Conservation (phyloP, 2,329 filamentous ascomycete genomes). For the Aspergillus persii region DNA sequence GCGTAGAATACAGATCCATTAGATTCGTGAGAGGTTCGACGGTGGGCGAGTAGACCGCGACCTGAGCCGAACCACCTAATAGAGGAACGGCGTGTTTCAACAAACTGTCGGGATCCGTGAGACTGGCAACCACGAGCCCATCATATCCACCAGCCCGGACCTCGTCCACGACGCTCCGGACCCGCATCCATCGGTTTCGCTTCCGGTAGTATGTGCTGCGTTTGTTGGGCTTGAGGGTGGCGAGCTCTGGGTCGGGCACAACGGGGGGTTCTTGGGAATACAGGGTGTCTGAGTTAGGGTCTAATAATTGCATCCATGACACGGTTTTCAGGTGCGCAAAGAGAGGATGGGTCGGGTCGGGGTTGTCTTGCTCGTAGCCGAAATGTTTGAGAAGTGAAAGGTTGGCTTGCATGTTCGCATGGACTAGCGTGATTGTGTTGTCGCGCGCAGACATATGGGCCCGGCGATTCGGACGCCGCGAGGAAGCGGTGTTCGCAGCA, state of each 20-base stretch:
- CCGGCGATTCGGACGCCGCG: slow-evolving; percentile 15
- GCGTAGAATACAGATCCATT: slow-evolving; percentile 80
- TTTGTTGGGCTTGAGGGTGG: slow-evolving; percentile 74
- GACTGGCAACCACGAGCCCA: slow-evolving; percentile 76
- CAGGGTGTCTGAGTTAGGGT: slow-evolving; percentile 70
- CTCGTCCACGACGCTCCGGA: slow-evolving; percentile 69
- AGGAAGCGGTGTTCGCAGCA: slow-evolving; percentile 3
- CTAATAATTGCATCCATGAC: slow-evolving; percentile 87
- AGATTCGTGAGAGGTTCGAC: slow-evolving; percentile 76
- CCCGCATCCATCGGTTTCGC: slow-evolving; percentile 74
- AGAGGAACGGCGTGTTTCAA: slow-evolving; percentile 75
- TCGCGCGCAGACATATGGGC: slow-evolving; percentile 47
- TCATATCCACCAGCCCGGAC: slow-evolving; percentile 75
- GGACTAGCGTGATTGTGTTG: slow-evolving; percentile 58
- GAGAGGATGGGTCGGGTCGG: slow-evolving; percentile 69
- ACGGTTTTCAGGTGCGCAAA: slow-evolving; percentile 76
- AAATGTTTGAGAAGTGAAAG: slow-evolving; percentile 87
- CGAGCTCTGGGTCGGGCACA: slow-evolving; percentile 60
- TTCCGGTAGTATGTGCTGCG: slow-evolving; percentile 87
- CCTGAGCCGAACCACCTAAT: slow-evolving; percentile 75
- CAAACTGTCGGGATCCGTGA: slow-evolving; percentile 77
- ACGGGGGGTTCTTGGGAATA: slow-evolving; percentile 66
- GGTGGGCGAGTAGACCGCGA: slow-evolving; percentile 80
- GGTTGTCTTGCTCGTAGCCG: slow-evolving; percentile 70
- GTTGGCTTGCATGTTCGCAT: slow-evolving; percentile 76